phyloP scores from a whole-genome alignment of 2,329 filamentous ascomycete species.

The Cladobotryum protrusum region DNA sequence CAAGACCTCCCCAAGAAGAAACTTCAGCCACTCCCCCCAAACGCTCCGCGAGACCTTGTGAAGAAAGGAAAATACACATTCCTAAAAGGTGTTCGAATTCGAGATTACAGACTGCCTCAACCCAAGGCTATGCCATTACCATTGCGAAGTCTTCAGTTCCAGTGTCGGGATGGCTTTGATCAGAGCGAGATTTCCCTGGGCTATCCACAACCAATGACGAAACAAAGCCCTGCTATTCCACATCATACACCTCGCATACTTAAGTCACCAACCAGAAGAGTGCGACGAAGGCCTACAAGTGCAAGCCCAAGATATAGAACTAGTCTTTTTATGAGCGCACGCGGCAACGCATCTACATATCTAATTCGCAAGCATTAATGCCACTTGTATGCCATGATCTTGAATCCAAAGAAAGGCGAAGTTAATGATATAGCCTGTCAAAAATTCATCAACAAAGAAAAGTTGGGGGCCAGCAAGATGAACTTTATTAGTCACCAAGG shows the following conservation, averaged over 20 bases:
- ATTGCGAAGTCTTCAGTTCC: slow-evolving; percentile 16
- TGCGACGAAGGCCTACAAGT: background rate
- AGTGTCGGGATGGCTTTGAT: slow-evolving; percentile 28
- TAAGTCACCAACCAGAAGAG: too few relatives aligned
- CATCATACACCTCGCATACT: background rate
- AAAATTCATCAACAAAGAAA: too few relatives aligned
- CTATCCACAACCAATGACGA: slow-evolving; percentile 14
- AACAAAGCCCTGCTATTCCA: background rate
- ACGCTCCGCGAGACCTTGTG: slow-evolving; percentile 20
- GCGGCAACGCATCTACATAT: background rate
- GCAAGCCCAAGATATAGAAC: too few relatives aligned
- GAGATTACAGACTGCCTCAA: slow-evolving; percentile 21
- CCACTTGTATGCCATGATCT: background rate
- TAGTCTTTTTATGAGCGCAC: background rate
- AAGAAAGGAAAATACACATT: slow-evolving; percentile 23
- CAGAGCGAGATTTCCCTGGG: slow-evolving; percentile 15
- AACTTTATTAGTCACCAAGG: too few relatives aligned
- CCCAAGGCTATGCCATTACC: background rate
- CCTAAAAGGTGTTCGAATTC: slow-evolving; percentile 23
- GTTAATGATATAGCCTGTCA: too few relatives aligned
- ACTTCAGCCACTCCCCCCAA: slow-evolving; percentile 19
- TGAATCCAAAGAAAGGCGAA: too few relatives aligned
- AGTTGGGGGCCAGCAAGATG: too few relatives aligned
- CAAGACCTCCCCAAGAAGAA: slow-evolving; percentile 9
- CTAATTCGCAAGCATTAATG: background rate